These are phyloP conservation scores for Taphrina sp. DNA, from an alignment of 1,139 yeast genomes.

Conservation along the genomic window DNA sequence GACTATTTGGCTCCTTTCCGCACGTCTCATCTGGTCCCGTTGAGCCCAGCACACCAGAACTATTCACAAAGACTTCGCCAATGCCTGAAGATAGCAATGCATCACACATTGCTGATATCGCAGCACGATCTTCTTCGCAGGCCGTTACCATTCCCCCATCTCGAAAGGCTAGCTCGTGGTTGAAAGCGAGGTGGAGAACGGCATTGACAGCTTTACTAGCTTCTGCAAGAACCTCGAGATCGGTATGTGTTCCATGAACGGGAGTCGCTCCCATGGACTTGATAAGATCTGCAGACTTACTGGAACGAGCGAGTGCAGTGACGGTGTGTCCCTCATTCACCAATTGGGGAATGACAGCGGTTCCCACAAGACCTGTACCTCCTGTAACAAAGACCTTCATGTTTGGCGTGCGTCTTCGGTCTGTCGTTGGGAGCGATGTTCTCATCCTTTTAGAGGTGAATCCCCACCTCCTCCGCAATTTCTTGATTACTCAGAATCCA, in stretches of 20 bases:
- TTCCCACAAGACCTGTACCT: slow-evolving; percentile 27
- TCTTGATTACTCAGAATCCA: too few species aligned
- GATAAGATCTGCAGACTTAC: slow-evolving; percentile 11
- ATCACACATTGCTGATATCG: slow-evolving; percentile 1
- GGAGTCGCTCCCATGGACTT: slow-evolving; percentile 32
- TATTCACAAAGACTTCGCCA: background rate
- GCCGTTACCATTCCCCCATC: background rate
- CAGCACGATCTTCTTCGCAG: slow-evolving; percentile 1
- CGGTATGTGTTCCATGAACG: slow-evolving; percentile 1
- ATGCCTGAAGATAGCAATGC: background rate
- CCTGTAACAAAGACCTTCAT: slow-evolving; percentile 33
- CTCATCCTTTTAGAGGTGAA: too few species aligned
- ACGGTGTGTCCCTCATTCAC: slow-evolving; percentile 11
- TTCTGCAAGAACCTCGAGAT: background rate
- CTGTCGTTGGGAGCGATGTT: too few species aligned
- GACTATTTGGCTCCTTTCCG: background rate
- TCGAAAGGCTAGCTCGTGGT: background rate
- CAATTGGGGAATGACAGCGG: slow-evolving; percentile 10
- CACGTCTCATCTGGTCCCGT: background rate
- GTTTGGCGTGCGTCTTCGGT: too few species aligned
- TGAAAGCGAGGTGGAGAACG: slow-evolving; percentile 10
- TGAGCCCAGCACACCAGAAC: background rate
- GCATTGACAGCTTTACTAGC: slow-evolving; percentile 2
- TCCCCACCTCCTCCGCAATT: too few species aligned
- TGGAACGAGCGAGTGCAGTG: slow-evolving; percentile 18